A percentile compares a stretch with the other conserved stretches of the same genome.
Evolutionary conservation across 2,329 filamentous ascomycete genomes (phyloP).

Genomic region (Fusarium humuli): DNA sequence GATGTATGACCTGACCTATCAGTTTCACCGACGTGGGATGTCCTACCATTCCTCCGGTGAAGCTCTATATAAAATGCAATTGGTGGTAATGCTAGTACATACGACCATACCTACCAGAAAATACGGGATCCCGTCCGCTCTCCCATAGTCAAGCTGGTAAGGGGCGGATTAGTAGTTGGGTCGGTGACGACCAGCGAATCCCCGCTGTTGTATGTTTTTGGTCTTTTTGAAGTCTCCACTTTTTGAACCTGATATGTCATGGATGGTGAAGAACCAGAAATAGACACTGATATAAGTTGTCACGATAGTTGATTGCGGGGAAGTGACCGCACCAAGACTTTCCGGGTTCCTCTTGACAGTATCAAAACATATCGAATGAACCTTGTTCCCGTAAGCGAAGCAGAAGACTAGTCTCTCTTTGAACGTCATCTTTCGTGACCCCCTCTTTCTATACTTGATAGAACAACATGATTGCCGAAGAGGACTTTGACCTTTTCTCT

Average conservation of each 20-base stretch:
- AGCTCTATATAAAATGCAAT: background rate
- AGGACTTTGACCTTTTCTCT: conserved; percentile 5
- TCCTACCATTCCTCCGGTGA: background rate
- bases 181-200: too few relatives aligned
- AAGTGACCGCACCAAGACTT: background rate
- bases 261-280: background rate
- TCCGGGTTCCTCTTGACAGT: background rate
- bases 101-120: conserved; percentile 28
- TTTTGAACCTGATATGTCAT: background rate
- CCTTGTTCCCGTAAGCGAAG: background rate
- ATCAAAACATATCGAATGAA: background rate
- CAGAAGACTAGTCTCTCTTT: background rate
- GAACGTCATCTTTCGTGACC: conserved; percentile 33
- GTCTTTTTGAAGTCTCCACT: background rate
- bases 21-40: background rate
- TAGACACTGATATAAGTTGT: conserved; percentile 10
- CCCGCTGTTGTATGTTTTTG: background rate
- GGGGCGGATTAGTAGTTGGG: too few relatives aligned
- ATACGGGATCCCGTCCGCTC: conserved; percentile 32
- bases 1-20: conserved; percentile 6
- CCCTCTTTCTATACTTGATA: background rate
- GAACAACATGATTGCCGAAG: conserved; percentile 20
- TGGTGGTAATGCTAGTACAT: background rate
- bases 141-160: background rate
- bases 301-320: conserved; percentile 27